A percentile compares a stretch with the other conserved stretches of the same genome.
Conservation (phyloP, 176 grass and related monocot genomes). For the Zoysia japonica region DNA sequence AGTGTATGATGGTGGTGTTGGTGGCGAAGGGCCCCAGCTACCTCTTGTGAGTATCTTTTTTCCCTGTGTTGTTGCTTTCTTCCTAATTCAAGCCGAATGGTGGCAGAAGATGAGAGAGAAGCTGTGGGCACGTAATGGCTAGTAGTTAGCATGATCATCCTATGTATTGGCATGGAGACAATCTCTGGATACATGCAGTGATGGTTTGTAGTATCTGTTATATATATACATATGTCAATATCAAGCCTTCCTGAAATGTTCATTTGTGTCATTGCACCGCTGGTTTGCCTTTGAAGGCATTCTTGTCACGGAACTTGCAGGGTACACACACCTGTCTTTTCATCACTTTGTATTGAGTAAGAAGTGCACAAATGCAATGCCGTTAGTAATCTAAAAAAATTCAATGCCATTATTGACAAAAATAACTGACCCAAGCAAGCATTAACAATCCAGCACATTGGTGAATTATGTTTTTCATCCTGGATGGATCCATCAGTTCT, state of each 20-base stretch:
- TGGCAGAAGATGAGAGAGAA: constrained; percentile 31
- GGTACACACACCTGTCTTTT: constrained; percentile 5
- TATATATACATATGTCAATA: constrained; percentile 45
- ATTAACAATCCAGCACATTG: not conserved
- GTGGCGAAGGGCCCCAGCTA: constrained; percentile 33
- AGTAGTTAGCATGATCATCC: constrained; percentile 79
- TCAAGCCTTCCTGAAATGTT: constrained; percentile 36
- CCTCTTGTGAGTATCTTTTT: constrained; percentile 55
- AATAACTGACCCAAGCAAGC: constrained; percentile 4
- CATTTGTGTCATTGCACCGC: constrained; percentile 32
- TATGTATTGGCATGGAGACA: constrained; percentile 84
- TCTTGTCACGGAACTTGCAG: not conserved
- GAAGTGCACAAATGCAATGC: not conserved
- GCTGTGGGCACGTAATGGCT: constrained; percentile 29
- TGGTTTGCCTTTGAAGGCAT: constrained; percentile 19
- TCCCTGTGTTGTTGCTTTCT: constrained; percentile 2
- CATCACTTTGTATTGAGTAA: constrained; percentile 1
- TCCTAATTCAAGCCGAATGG: constrained; percentile 25
- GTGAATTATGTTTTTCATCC: not conserved
- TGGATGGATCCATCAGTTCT: not conserved
- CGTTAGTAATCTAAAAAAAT: not conserved
- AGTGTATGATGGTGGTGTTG: constrained; percentile 49
- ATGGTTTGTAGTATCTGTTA: constrained; percentile 78
- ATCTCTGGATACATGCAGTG: constrained; percentile 84
- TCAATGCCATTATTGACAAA: not conserved